Conservation (phyloP, 2,329 filamentous ascomycete genomes). For the Hymenoscyphus repandus region DNA sequence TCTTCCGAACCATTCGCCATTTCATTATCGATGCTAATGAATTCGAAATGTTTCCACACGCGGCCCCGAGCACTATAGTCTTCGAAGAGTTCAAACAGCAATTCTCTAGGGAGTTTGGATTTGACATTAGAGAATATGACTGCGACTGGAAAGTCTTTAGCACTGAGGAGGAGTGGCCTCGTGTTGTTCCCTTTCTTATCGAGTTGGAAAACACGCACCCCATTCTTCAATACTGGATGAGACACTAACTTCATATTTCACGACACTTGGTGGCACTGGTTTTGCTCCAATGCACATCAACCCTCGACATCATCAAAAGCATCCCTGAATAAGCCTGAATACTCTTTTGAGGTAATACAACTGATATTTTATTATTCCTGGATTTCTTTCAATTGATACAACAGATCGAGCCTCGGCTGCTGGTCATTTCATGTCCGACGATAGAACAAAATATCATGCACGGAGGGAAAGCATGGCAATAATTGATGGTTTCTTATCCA, state of each 20-base stretch:
- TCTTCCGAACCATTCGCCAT: constrained; percentile 21
- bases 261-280: too few relatives aligned
- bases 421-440: too few relatives aligned
- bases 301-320: too few relatives aligned
- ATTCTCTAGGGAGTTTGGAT: constrained; percentile 22
- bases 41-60: constrained; percentile 12
- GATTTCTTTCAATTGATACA: too few relatives aligned
- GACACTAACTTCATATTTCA: neutral
- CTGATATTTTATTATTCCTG: too few relatives aligned
- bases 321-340: too few relatives aligned
- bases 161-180: constrained; percentile 2
- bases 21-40: constrained; percentile 12
- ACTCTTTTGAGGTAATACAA: too few relatives aligned
- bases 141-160: neutral
- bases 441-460: too few relatives aligned
- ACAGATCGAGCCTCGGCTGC: too few relatives aligned
- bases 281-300: too few relatives aligned
- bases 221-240: constrained; percentile 2
- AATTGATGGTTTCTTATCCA: too few relatives aligned
- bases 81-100: constrained; percentile 21
- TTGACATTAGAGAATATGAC: constrained; percentile 4
- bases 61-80: constrained; percentile 9
- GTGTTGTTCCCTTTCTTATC: neutral
- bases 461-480: too few relatives aligned
- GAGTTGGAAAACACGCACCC: constrained; percentile 2